Percentiles rank a stretch among this genome's conserved stretches.
Evolutionary conservation across 495 filamentous ascomycete species (phyloP).

Genomic region (Neurospora sp.): DNA sequence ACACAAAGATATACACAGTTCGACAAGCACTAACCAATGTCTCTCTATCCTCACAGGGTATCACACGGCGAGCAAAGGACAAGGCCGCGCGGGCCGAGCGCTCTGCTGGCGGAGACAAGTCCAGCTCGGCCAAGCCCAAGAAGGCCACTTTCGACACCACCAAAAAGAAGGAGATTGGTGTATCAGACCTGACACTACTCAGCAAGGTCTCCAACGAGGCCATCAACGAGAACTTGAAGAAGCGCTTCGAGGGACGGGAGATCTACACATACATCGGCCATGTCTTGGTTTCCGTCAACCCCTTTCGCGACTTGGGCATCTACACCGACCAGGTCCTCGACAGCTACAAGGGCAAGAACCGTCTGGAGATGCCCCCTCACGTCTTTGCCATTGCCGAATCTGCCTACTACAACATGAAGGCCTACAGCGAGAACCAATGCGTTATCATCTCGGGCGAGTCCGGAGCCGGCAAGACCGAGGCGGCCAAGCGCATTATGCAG

Average conservation of each 20-base stretch:
- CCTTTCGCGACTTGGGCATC: constrained; percentile 95
- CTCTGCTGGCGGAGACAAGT: constrained; percentile 40
- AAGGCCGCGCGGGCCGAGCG: constrained; percentile 53
- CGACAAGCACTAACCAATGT: not conserved
- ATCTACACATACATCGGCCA: constrained; percentile 99
- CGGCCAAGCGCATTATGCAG: constrained; percentile 98
- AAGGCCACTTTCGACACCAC: constrained; percentile 91
- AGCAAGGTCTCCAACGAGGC: constrained; percentile 98
- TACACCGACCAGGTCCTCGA: constrained; percentile 90
- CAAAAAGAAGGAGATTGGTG: constrained; percentile 98
- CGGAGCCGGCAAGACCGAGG: constrained; percentile 98
- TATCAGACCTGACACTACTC: constrained; percentile 93
- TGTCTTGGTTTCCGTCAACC: constrained; percentile 98
- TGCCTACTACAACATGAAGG: constrained; percentile 99
- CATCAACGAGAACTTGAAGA: constrained; percentile 98
- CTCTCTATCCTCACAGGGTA: constrained; percentile 30
- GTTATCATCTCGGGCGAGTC: constrained; percentile 99
- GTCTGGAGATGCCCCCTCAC: constrained; percentile 88
- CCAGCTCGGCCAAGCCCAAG: constrained; percentile 60
- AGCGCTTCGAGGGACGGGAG: constrained; percentile 89
- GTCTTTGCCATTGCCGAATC: constrained; percentile 97
- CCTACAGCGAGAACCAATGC: constrained; percentile 98
- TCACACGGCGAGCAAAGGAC: constrained; percentile 46
- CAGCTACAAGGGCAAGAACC: constrained; percentile 91
- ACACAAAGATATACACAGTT: not conserved